Conservation (phyloP, 2,329 filamentous ascomycete genomes). For the Ramularia endophylla region DNA sequence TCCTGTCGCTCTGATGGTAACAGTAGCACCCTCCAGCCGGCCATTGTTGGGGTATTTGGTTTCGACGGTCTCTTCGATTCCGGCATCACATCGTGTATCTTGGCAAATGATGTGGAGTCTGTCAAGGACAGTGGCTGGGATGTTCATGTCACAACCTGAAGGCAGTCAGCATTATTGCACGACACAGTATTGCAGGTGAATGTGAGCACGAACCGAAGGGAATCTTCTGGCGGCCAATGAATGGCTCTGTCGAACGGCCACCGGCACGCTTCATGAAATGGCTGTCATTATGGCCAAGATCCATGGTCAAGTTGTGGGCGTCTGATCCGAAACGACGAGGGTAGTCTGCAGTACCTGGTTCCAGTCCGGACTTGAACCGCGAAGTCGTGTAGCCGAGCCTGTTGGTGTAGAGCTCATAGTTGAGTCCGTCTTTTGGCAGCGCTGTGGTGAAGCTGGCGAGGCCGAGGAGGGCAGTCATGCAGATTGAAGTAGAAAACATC, state of each 20-base stretch:
- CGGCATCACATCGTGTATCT: slow-evolving; percentile 1
- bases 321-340: slow-evolving; percentile 1
- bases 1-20: neutral
- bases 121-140: slow-evolving; percentile 3
- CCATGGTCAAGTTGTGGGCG: slow-evolving; percentile 1
- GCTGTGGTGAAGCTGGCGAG: neutral
- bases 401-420: slow-evolving; percentile 5
- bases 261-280: no score
- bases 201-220: slow-evolving; percentile 1
- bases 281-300: neutral
- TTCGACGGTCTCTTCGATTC: slow-evolving; percentile 1
- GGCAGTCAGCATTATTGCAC: no score
- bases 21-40: slow-evolving; percentile 1
- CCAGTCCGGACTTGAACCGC: slow-evolving; percentile 4
- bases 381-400: slow-evolving; percentile 1
- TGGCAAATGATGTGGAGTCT: slow-evolving; percentile 5
- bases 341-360: slow-evolving; percentile 5
- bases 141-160: slow-evolving; percentile 6
- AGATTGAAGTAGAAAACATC: no score
- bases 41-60: slow-evolving; percentile 2
- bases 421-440: slow-evolving; percentile 1
- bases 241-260: slow-evolving; percentile 1
- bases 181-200: no score
- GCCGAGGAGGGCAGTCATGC: no score
- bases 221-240: slow-evolving; percentile 4